Conservation (phyloP, 805 yeast genomes). For the Torulaspora indica region DNA sequence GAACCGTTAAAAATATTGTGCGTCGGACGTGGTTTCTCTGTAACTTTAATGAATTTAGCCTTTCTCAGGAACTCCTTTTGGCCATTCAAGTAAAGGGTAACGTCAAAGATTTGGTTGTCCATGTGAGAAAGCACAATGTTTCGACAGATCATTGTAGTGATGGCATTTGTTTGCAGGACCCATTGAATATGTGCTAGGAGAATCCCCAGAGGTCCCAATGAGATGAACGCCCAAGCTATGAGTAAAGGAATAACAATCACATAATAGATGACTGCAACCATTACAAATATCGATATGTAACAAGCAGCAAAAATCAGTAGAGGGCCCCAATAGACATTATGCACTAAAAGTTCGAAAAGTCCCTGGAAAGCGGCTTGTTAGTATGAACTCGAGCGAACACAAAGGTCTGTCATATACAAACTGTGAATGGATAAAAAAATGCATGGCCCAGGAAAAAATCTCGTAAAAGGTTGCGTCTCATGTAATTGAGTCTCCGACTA, state of each 20-base stretch:
- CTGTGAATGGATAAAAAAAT: conserved; percentile 21
- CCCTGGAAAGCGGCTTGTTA: conserved; percentile 22
- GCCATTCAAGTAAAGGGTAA: conserved; percentile 18
- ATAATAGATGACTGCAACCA: conserved; percentile 24
- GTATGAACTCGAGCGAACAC: not conserved
- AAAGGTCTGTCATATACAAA: conserved; percentile 9
- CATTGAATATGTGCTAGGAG: conserved; percentile 32
- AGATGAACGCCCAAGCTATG: conserved; percentile 23
- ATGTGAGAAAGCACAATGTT: conserved; percentile 25
- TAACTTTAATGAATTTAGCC: conserved; percentile 12
- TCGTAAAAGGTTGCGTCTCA: conserved; percentile 12
- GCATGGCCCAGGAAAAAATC: conserved; percentile 17
- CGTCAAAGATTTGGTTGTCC: conserved; percentile 25
- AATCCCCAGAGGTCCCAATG: conserved; percentile 35
- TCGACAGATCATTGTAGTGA: conserved; percentile 26
- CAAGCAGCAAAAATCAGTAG: conserved; percentile 24
- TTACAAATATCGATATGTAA: conserved; percentile 22
- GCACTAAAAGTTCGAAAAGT: conserved; percentile 21
- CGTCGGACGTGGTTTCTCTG: not conserved
- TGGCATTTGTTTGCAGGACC: conserved; percentile 28
- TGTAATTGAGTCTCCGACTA: conserved; percentile 2
- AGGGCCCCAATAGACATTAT: conserved; percentile 30
- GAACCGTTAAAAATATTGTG: not conserved
- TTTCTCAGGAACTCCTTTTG: conserved; percentile 18
- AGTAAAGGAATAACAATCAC: conserved; percentile 28